Conservation (phyloP, 2,329 filamentous ascomycete species). For the Talaromyces piceae region DNA sequence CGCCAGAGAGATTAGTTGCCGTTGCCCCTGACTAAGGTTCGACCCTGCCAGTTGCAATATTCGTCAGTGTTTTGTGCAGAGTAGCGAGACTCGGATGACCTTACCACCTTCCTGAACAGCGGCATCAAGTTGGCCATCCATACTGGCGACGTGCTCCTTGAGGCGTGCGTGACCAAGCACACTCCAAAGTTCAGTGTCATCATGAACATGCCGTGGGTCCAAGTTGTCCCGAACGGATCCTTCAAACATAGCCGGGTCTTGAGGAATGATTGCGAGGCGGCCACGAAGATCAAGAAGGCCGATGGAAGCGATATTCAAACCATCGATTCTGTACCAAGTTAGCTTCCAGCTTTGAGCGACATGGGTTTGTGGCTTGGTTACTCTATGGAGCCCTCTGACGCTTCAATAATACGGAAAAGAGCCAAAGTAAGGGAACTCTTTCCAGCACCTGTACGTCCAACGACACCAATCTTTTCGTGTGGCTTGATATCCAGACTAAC, state of each 20-base stretch:
- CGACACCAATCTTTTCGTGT: conserved; percentile 95
- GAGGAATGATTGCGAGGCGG: conserved; percentile 90
- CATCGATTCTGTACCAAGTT: conserved; percentile 61
- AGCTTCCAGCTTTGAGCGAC: conserved; percentile 8
- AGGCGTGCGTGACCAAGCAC: conserved; percentile 89
- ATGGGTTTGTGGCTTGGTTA: conserved; percentile 17
- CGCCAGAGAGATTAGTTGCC: conserved; percentile 87
- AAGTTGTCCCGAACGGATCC: conserved; percentile 90
- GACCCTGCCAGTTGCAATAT: conserved; percentile 54
- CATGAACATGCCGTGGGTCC: conserved; percentile 87
- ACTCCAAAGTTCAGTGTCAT: conserved; percentile 96
- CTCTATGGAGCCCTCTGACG: conserved; percentile 67
- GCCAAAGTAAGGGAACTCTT: conserved; percentile 91
- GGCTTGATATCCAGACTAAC: conserved; percentile 88
- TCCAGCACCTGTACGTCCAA: conserved; percentile 89
- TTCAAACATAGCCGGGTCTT: conserved; percentile 93
- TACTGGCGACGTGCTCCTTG: conserved; percentile 77
- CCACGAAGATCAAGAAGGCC: conserved; percentile 82
- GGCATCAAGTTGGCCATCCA: conserved; percentile 86
- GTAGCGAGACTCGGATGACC: conserved; percentile 31
- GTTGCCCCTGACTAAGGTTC: conserved; percentile 90
- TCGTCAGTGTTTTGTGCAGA: neutral
- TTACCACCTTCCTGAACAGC: conserved; percentile 88
- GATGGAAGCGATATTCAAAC: conserved; percentile 80
- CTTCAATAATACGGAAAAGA: conserved; percentile 92